Evolutionary conservation across 1,284 basidiomycete species (phyloP).

Genomic region (Papiliotrema terrestris): DNA sequence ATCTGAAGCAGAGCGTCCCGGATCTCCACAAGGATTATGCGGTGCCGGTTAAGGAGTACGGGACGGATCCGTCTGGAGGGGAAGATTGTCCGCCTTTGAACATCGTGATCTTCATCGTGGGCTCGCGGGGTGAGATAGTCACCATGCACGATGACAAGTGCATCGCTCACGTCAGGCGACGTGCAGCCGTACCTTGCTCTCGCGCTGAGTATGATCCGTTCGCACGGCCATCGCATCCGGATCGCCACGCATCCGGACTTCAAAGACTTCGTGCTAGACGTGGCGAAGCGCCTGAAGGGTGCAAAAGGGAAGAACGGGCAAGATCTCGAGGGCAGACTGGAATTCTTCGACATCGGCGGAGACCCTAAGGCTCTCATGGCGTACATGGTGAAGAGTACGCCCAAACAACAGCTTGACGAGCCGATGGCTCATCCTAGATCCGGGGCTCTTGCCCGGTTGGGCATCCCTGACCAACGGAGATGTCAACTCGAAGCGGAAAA

Average conservation of each 20-base stretch:
- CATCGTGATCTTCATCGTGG: constrained; percentile 64
- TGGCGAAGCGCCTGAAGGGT: constrained; percentile 55
- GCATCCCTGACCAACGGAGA: constrained; percentile 38
- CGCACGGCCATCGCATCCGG: constrained; percentile 58
- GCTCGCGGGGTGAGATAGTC: constrained; percentile 55
- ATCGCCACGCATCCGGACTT: constrained; percentile 67
- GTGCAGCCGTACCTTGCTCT: constrained; percentile 69
- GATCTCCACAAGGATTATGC: constrained; percentile 56
- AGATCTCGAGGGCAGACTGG: constrained; percentile 31
- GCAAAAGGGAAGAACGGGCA: constrained; percentile 53
- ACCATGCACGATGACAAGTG: not conserved
- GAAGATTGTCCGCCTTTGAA: constrained; percentile 52
- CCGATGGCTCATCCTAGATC: constrained; percentile 27
- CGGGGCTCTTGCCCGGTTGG: constrained; percentile 39
- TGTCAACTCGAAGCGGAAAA: constrained; percentile 38
- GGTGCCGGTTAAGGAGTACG: constrained; percentile 54
- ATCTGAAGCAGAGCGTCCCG: constrained; percentile 54
- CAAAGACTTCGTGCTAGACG: constrained; percentile 55
- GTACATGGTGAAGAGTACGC: constrained; percentile 48
- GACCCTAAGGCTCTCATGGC: constrained; percentile 46
- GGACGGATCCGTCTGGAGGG: constrained; percentile 50
- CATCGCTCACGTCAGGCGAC: constrained; percentile 53
- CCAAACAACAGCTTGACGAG: not conserved
- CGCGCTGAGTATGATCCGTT: constrained; percentile 56
- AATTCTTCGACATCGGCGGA: constrained; percentile 44